A percentile compares a stretch with the other conserved stretches of the same genome.
Conservation (phyloP, 345 rosid species). For the Linum lewisii region DNA sequence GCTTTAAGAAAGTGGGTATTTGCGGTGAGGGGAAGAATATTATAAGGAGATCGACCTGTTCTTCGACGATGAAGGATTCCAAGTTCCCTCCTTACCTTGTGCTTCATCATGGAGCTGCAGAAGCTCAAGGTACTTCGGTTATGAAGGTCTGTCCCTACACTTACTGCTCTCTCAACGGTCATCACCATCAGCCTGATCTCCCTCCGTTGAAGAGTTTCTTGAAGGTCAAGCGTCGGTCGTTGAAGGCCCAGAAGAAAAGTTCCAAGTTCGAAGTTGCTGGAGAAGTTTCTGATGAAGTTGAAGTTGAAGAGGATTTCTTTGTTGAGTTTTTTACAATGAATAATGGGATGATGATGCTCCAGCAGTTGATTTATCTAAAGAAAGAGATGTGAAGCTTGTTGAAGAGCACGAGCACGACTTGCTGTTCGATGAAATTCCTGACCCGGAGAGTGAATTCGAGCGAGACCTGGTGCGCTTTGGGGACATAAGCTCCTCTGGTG, state of each 20-base stretch:
- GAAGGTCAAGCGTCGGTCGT: constrained; percentile 43
- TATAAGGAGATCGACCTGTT: constrained; percentile 63
- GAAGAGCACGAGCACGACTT: constrained; percentile 22
- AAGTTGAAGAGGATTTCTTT: constrained; percentile 21
- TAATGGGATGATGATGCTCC: constrained; percentile 11
- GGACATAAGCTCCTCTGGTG: constrained; percentile 1
- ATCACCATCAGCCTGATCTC: constrained; percentile 43
- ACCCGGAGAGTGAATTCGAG: constrained; percentile 28
- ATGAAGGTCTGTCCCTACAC: constrained; percentile 70
- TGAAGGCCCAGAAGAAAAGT: constrained; percentile 60
- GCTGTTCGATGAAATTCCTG: constrained; percentile 30
- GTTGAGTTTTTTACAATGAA: constrained; percentile 35
- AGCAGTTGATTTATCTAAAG: constrained; percentile 6
- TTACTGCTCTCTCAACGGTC: constrained; percentile 91
- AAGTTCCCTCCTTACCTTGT: constrained; percentile 61
- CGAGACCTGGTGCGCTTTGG: constrained; percentile 7
- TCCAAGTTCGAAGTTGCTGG: constrained; percentile 23
- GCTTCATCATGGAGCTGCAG: constrained; percentile 58
- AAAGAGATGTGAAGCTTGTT: constrained; percentile 18
- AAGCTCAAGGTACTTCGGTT: constrained; percentile 66
- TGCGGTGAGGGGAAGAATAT: too few species aligned
- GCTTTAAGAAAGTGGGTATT: constrained; percentile 54
- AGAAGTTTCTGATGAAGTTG: constrained; percentile 7
- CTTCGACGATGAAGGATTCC: constrained; percentile 77
- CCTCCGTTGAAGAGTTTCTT: constrained; percentile 72